Evolutionary conservation across 352 stramenopile species (phyloP), one percentile per base, ranked within the genome.

Genomic region (Elongisporangium senticosum): DNA sequence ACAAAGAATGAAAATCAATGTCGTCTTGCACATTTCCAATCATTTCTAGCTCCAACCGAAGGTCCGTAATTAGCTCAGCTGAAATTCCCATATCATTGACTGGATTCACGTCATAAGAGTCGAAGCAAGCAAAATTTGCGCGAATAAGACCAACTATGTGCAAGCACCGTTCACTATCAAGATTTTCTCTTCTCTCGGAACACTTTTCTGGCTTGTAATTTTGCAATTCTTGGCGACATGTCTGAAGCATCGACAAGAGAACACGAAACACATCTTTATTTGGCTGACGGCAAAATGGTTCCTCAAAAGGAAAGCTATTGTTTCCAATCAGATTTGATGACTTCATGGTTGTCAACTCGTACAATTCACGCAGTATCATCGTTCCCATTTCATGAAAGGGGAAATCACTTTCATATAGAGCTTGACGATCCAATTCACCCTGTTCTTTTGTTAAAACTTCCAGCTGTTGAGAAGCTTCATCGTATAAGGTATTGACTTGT

Each of bases 231-330:
- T 43, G 33, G 11, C 33, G 33, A 43, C 33, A 43, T 51, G 53
- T 61, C 26, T 65, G 50, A n/a, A 95, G 66, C 53, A 93, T 77
- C 1, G 49, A 54, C 40, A 90, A 53, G 0, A 92, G 49, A 49
- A 84, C 55, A 3, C 61, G 55, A 53, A 95, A 74, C 20, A 85
- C 73, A 14, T 80, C 61, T 22, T 74, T 71, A 40, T 62, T 79
- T 7, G 86, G 86, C 48, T 95, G 86, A 0, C 83, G 71, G 33
- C 70, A 87, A 61, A 89, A 95, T 0, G 86, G 79, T 40, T 90
- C 80, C 61, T 95, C 83, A 62, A 95, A 93, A 10, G 63, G 63
- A 53, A 77, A 43, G 13, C 8, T 17, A 43, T 43, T 43, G 33
- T 43, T 43, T 43, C 33, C 13, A 5, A 17, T 17, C 13, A 17